phyloP scores from a whole-genome alignment of 2,329 filamentous ascomycete genomes.

The Fusarium bulbicola region DNA sequence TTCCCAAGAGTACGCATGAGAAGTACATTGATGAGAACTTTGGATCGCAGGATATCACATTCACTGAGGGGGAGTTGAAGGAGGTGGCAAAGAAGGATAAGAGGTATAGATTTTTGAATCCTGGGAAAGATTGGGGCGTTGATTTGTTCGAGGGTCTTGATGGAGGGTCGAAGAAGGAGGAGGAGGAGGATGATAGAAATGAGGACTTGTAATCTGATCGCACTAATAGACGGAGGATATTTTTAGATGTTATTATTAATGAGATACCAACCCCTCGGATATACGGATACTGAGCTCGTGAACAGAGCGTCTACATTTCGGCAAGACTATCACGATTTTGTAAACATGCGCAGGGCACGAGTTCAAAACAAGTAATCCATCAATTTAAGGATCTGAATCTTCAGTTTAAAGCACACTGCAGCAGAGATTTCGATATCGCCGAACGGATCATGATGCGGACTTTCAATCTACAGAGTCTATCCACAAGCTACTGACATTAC shows the following conservation, averaged over 20 bases:
- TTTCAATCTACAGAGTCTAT: no score
- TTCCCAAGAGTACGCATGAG: conserved; percentile 32
- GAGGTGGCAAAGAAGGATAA: conserved; percentile 42
- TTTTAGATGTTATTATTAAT: not conserved
- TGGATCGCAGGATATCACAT: conserved; percentile 23
- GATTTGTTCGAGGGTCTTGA: conserved; percentile 52
- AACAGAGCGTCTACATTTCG: not conserved
- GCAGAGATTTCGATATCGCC: rapidly evolving
- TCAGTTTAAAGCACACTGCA: rapidly evolving
- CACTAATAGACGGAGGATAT: not conserved
- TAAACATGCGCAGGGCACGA: rapidly evolving
- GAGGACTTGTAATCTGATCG: conserved; percentile 15
- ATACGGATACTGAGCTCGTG: not conserved
- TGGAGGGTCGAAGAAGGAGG: conserved; percentile 41
- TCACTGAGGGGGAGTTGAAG: conserved; percentile 44
- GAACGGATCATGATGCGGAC: no score
- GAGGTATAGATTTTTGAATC: conserved; percentile 51
- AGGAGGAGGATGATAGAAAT: conserved; percentile 8
- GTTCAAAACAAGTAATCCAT: rapidly evolving
- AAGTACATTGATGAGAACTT: conserved; percentile 35
- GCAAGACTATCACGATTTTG: rapidly evolving
- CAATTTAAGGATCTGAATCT: rapidly evolving
- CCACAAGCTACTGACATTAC: rapidly evolving
- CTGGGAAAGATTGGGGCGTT: conserved; percentile 51
- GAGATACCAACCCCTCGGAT: not conserved